A percentile compares a stretch with the other conserved stretches of the same genome.
Conservation (phyloP, 371 early-diverging fungal species). For the Mortierella sp. region DNA sequence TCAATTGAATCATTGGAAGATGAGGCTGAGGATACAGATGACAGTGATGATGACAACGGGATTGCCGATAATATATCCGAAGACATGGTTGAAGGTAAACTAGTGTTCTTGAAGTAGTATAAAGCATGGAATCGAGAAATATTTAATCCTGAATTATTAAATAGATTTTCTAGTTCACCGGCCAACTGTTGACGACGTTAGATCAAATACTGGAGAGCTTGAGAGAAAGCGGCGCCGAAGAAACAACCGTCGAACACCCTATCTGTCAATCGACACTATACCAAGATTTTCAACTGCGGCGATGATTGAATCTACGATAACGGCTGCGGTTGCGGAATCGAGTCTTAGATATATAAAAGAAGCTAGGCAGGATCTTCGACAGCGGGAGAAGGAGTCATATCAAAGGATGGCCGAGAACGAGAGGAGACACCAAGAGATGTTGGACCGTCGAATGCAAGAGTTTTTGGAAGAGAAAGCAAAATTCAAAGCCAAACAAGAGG, state of each 20-base stretch:
- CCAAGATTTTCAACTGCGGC: not conserved
- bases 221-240: not conserved
- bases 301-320: not conserved
- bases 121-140: not conserved
- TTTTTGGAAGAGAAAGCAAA: not conserved
- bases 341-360: not conserved
- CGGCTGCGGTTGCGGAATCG: not conserved
- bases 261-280: not conserved
- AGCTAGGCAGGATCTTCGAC: not conserved
- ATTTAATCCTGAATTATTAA: not conserved
- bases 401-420: constrained; percentile 2
- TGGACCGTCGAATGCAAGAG: not conserved
- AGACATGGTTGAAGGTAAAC: not conserved
- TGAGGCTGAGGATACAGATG: not conserved
- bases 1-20: not conserved
- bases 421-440: not conserved
- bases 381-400: not conserved
- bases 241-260: not conserved
- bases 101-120: not conserved
- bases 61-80: not conserved
- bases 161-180: not conserved
- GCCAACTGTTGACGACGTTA: not conserved
- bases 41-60: not conserved
- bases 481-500: not conserved
- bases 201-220: not conserved